phyloP scores from a whole-genome alignment of 2,329 filamentous ascomycete species.

The Didymella keratinophila region DNA sequence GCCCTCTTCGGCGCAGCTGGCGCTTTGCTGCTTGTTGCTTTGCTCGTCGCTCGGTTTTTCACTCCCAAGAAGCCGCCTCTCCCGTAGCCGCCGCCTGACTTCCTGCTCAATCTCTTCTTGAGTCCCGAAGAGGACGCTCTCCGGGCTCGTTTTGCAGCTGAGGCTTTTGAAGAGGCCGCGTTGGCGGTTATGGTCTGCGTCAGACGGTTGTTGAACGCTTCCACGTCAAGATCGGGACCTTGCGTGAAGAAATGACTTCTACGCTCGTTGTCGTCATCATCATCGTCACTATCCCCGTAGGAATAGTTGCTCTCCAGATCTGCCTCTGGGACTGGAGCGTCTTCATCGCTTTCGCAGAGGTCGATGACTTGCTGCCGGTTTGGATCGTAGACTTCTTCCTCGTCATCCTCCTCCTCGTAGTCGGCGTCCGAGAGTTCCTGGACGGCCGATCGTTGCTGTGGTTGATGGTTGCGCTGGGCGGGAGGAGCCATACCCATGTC shows the following conservation, averaged over 20 bases:
- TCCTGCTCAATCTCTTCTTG: constrained; percentile 32
- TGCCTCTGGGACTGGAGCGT: constrained; percentile 20
- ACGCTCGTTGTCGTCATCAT: constrained; percentile 31
- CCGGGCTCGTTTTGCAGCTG: constrained; percentile 26
- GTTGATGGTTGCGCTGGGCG: constrained; percentile 23
- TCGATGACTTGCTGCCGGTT: constrained; percentile 60
- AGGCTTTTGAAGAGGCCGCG: constrained; percentile 19
- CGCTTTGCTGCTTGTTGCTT: constrained; percentile 22
- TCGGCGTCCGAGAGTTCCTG: constrained; percentile 47
- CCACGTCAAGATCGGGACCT: constrained; percentile 36
- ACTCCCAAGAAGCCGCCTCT: constrained; percentile 25
- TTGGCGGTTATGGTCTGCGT: constrained; percentile 33
- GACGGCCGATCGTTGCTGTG: constrained; percentile 28
- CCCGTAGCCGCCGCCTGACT: constrained; percentile 29
- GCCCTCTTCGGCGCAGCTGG: constrained; percentile 19
- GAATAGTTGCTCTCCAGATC: constrained; percentile 31
- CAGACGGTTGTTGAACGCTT: constrained; percentile 40
- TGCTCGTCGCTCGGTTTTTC: constrained; percentile 28
- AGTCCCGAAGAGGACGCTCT: constrained; percentile 24
- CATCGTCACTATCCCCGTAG: constrained; percentile 27
- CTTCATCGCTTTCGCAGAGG: constrained; percentile 52
- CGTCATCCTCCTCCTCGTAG: constrained; percentile 51
- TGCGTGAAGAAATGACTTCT: constrained; percentile 44
- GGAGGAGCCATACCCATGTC: constrained; percentile 29
- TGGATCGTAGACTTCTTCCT: constrained; percentile 52